Conservation (phyloP, 2,329 filamentous ascomycete genomes). For the Pestalotiopsis sp. region DNA sequence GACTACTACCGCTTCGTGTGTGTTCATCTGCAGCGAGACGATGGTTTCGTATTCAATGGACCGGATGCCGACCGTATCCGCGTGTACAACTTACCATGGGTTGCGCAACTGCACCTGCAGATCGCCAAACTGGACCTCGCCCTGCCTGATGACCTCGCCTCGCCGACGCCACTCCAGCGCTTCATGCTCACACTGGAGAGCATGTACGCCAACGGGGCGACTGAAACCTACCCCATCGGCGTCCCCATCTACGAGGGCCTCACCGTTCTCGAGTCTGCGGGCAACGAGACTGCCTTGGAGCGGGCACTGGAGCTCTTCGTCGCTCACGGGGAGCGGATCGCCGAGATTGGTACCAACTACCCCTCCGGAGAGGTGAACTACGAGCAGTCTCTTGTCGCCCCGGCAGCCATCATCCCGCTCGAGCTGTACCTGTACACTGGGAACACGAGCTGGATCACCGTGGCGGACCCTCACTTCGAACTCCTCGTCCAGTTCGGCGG, state of each 20-base stretch:
- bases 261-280: background rate
- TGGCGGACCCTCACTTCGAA: background rate
- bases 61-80: background rate
- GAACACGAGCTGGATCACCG: background rate
- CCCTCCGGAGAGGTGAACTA: background rate
- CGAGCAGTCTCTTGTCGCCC: background rate
- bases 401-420: background rate
- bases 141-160: background rate
- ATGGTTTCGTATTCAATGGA: background rate
- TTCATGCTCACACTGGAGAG: background rate
- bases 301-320: background rate
- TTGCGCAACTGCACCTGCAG: background rate
- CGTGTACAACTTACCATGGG: background rate
- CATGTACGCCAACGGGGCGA: background rate
- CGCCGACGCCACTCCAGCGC: background rate
- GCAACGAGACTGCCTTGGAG: background rate
- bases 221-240: background rate
- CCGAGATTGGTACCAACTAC: background rate
- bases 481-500: background rate
- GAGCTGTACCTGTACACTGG: background rate
- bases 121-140: background rate
- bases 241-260: background rate
- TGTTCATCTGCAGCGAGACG: background rate
- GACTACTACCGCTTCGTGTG: background rate
- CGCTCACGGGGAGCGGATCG: background rate